Percentiles rank a stretch among this genome's conserved stretches.
phyloP scores from a whole-genome alignment of 345 rosid genomes.

The Euclidium syriacum region DNA sequence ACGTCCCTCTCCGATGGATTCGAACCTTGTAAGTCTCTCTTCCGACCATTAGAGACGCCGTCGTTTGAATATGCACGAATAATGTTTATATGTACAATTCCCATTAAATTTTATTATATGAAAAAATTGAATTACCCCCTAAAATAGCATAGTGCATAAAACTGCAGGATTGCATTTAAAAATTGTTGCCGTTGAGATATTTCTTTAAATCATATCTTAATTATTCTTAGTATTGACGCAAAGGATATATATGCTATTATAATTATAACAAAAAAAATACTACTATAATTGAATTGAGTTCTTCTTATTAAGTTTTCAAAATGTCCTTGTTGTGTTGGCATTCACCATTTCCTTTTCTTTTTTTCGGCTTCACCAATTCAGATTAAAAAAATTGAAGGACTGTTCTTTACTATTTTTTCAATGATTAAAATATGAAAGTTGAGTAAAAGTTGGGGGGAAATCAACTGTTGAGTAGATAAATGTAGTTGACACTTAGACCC shows the following conservation, averaged over 20 bases:
- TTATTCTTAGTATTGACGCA: too few species aligned
- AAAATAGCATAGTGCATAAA: background rate
- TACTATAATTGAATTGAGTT: background rate
- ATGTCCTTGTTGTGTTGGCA: background rate
- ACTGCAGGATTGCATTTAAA: background rate
- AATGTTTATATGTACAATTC: background rate
- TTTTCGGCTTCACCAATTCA: background rate
- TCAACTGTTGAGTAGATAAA: background rate
- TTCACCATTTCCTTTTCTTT: background rate
- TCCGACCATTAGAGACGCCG: background rate
- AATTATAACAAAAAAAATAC: too few species aligned
- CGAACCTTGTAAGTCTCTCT: slow-evolving; percentile 64
- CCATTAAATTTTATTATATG: background rate
- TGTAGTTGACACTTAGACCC: slow-evolving; percentile 8
- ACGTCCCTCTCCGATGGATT: slow-evolving; percentile 92
- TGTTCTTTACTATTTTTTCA: background rate
- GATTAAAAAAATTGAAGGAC: background rate
- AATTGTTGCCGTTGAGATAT: background rate
- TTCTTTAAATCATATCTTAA: background rate
- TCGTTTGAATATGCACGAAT: too few species aligned
- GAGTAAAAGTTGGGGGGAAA: slow-evolving; percentile 1
- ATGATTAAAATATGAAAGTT: background rate
- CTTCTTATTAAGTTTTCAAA: background rate
- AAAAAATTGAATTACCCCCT: background rate
- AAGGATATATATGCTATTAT: too few species aligned